Evolutionary conservation across 2,329 filamentous ascomycete genomes (phyloP).

Genomic region (Epichloe sylvatica): DNA sequence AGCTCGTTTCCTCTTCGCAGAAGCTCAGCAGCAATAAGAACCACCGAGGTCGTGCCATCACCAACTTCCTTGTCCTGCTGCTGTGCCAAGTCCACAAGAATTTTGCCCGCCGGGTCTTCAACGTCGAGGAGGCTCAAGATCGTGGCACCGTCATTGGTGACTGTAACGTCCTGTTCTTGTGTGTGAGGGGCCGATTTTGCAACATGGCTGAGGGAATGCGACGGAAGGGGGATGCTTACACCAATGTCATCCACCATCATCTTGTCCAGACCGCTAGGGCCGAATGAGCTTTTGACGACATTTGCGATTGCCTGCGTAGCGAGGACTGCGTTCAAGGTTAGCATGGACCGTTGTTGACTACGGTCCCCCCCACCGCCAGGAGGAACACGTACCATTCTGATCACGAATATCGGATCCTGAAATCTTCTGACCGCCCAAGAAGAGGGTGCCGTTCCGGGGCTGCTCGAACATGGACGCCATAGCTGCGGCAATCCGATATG

Average conservation of each 20-base stretch:
- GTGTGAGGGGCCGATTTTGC: constrained; percentile 1
- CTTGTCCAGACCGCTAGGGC: constrained; percentile 92
- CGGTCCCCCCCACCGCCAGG: neutral
- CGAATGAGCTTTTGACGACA: constrained; percentile 98
- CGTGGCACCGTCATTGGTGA: constrained; percentile 96
- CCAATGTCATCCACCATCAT: constrained; percentile 99
- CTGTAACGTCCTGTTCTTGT: constrained; percentile 67
- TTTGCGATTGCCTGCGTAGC: constrained; percentile 96
- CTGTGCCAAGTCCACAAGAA: constrained; percentile 90
- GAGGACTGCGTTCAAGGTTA: constrained; percentile 43
- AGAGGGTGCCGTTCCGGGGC: constrained; percentile 87
- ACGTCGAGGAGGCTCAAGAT: constrained; percentile 92
- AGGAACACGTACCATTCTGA: constrained; percentile 59
- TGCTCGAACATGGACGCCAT: constrained; percentile 98
- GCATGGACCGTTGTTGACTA: constrained; percentile 2
- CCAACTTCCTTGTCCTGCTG: constrained; percentile 99
- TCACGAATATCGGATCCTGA: constrained; percentile 92
- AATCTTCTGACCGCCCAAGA: constrained; percentile 95
- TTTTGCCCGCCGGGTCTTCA: constrained; percentile 96
- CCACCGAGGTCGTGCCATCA: constrained; percentile 94
- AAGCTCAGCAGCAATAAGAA: constrained; percentile 92
- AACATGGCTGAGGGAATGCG: neutral
- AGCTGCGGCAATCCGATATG: constrained; percentile 14
- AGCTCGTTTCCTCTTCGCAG: constrained; percentile 89
- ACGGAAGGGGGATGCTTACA: constrained; percentile 33